These are phyloP conservation scores for Hymenoscyphus linearis DNA, from an alignment of 2,329 filamentous ascomycete genomes.

Conservation along the genomic window DNA sequence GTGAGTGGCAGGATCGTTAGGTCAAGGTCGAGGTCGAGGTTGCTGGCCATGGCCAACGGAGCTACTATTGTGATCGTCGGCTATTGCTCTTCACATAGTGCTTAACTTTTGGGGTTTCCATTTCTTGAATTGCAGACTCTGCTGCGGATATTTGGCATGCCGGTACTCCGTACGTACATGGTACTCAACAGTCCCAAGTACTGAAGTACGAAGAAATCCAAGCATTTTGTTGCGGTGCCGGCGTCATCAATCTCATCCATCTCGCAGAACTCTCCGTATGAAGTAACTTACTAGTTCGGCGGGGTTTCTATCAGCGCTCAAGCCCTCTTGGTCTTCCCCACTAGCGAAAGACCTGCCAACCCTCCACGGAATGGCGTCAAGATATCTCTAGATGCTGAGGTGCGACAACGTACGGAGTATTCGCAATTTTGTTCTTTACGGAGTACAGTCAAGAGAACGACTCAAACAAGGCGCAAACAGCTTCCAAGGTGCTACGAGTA, in stretches of 20 bases:
- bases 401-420: not conserved
- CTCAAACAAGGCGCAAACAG: slow-evolving; percentile 5
- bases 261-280: too few species aligned
- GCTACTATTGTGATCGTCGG: not conserved
- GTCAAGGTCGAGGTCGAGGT: too few species aligned
- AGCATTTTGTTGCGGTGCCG: not conserved
- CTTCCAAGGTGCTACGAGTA: not conserved
- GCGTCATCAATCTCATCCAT: not conserved
- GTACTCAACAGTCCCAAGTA: too few species aligned
- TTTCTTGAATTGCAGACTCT: not conserved
- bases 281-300: too few species aligned
- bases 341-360: slow-evolving; percentile 1
- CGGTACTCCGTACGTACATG: too few species aligned
- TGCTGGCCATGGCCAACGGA: too few species aligned
- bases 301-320: slow-evolving; percentile 2
- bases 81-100: not conserved
- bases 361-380: slow-evolving; percentile 18
- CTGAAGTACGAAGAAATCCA: too few species aligned
- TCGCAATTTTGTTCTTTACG: not conserved
- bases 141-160: not conserved
- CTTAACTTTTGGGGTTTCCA: not conserved
- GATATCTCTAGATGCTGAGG: not conserved
- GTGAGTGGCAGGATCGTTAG: too few species aligned
- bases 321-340: not conserved
- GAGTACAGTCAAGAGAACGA: not conserved